Base-by-base conservation (phyloP, 352 stramenopile species). In the Pythium pyrilobum region DNA sequence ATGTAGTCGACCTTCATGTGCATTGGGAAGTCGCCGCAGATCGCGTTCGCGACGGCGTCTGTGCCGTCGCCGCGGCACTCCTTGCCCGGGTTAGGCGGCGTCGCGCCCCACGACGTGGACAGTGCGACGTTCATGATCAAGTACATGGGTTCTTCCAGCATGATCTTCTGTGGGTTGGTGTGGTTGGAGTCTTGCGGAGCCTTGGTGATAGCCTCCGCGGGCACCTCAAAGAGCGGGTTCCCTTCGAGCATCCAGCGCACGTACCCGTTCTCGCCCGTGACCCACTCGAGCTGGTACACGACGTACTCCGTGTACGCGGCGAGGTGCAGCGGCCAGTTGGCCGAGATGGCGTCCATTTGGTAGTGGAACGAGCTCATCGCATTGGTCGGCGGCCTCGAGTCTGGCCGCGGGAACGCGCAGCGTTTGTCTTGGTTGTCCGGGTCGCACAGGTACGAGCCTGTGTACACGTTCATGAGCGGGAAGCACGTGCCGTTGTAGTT, bases 71-170 rank as follows among this genome's bases (percentile, higher is more conserved):
- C 74, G 23, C 74, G 74, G 34, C 74, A 87, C 31, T 62, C 40
- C 0, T 41, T 55, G 1, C 71, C 70, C 9, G 62, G 40, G 48
- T 87, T 85, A 1, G 74, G 74, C 5, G 74, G 77, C 5, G 50
- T 75, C 2, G 68, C 61, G 44, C 68, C 87, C 92, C 92, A 97
- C 15, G 85, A 76, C 16, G 66, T 77, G 5, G 85, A 95, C 18
- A 98, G 64, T 2, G 90, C 90, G 8, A 95, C 94, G 70, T 97
- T 98, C 38, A 97, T 67, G 33, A 98, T 78, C 18, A 98, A 44
- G 56, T 95, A 96, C 72, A 92, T 95, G 10, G 92, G 92, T 66
- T 97, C 92, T 42, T 88, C 74, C 27, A 84, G 51, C 72, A 81
- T 80, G 28, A 82, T 48, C 42, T 82, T 86, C n/a, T 64, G 55